Base-by-base conservation (phyloP, 768 basidiomycete species). In the Rossbeevera mucosa region DNA sequence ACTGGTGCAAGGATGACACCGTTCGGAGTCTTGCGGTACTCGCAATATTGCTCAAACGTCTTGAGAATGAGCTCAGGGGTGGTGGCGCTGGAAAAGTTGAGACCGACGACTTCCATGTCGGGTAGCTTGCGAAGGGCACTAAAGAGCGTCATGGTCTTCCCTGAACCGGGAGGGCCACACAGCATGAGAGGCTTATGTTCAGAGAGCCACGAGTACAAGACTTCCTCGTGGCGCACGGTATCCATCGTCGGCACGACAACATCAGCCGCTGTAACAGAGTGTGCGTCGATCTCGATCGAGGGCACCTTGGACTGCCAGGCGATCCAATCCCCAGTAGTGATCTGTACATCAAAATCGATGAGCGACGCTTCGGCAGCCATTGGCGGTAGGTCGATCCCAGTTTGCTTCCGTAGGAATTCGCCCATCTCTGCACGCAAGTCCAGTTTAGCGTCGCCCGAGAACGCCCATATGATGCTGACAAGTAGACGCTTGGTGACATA, bases 11-110 rank as follows among this genome's bases (percentile, higher is more conserved):
- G 82, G 44, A 97, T 82, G 44, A 96, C 90, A n/a, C 96, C 96
- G 62, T 94, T 98, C 12, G 96, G 93, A 4, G 96, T 98, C 74
- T 98, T 98, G 50, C 94, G 81, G 65, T 95, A 97, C 72, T 99
- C 96, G 74, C 96, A 99, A 65, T 99, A 96, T 72, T 99, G 96
- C 68, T 98, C 96, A 68, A 99, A 98, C 7, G 96, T 98, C 80
- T 98, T 98, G 59, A 99, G 80, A 56, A 99, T 95, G 25, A 99
- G 80, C 65, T 97, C 96, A 0, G 96, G 96, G 1, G 94, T 97
- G 0, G 96, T 98, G 16, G 96, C 96, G 67, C 93, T 96, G 28
- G 96, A 99, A 72, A 99, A 99, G 73, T 99, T 99, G 60, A 99
- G 83, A 44, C 96, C 96, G 59, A 97, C 94, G 42, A 98, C 93